These are phyloP conservation scores for Gautieria morchelliformis DNA, from an alignment of 768 basidiomycete species.

Conservation along the genomic window DNA sequence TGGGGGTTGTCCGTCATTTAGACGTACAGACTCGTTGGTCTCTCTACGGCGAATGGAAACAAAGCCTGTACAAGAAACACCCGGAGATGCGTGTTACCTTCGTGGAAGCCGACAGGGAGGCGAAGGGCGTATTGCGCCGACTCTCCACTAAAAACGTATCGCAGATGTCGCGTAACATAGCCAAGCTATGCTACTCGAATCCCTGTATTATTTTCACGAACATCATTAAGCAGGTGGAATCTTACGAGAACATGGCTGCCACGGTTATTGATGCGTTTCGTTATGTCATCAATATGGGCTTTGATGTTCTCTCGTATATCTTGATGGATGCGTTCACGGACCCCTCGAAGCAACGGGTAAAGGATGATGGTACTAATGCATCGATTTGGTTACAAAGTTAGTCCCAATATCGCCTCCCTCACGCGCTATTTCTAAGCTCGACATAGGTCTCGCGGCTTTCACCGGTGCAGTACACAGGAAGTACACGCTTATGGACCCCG, in stretches of 20 bases:
- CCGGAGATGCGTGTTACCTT: conserved; percentile 71
- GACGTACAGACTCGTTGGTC: conserved; percentile 76
- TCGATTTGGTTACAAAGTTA: conserved; percentile 85
- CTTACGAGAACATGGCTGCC: conserved; percentile 86
- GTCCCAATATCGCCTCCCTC: neutral
- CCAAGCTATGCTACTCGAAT: conserved; percentile 90
- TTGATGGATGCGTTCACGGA: conserved; percentile 83
- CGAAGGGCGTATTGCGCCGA: conserved; percentile 82
- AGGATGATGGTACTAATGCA: conserved; percentile 86
- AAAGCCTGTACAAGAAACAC: conserved; percentile 58
- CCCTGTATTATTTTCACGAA: conserved; percentile 86
- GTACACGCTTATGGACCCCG: conserved; percentile 59
- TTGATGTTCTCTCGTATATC: conserved; percentile 84
- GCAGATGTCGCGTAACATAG: conserved; percentile 76
- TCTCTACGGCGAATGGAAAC: conserved; percentile 94
- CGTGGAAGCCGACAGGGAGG: conserved; percentile 78
- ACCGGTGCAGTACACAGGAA: conserved; percentile 86
- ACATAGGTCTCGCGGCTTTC: conserved; percentile 80
- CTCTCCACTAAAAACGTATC: conserved; percentile 79
- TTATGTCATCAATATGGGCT: conserved; percentile 88
- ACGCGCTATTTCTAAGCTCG: neutral
- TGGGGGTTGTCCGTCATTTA: conserved; percentile 65
- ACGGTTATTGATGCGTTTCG: conserved; percentile 85
- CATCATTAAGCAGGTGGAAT: conserved; percentile 89
- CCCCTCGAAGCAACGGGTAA: conserved; percentile 70